Evolutionary conservation across 116 monocot species (phyloP).

Genomic region (Cymodocea nodosa): DNA sequence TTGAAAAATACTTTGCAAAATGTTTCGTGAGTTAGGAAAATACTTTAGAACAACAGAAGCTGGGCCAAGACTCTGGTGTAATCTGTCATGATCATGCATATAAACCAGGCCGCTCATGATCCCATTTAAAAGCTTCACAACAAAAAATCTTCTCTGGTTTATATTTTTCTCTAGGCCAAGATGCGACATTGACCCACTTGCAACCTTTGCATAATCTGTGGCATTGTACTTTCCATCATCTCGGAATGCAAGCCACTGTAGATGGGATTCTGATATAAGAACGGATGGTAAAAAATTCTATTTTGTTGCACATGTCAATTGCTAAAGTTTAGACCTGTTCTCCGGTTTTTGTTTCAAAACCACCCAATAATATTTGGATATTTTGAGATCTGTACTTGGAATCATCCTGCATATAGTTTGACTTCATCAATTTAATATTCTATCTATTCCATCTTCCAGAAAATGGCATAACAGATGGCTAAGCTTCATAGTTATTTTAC

Average conservation of each 20-base stretch:
- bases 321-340: conserved; percentile 47
- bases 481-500: conserved; percentile 16
- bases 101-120: conserved; percentile 62
- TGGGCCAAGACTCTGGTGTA: conserved; percentile 95
- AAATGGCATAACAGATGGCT: background rate
- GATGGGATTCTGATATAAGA: conserved; percentile 5
- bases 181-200: conserved; percentile 43
- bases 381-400: conserved; percentile 31
- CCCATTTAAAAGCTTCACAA: conserved; percentile 70
- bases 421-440: background rate
- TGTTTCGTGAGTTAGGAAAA: background rate
- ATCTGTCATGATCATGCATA: conserved; percentile 76
- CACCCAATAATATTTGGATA: conserved; percentile 73
- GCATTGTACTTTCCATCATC: conserved; percentile 85
- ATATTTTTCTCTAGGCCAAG: conserved; percentile 16
- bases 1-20: background rate
- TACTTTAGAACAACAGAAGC: conserved; percentile 93
- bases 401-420: conserved; percentile 2
- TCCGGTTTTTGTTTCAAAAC: conserved; percentile 90
- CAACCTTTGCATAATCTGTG: conserved; percentile 66
- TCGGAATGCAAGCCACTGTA: conserved; percentile 93
- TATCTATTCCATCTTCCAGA: background rate
- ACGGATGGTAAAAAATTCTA: background rate
- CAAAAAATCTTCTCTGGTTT: conserved; percentile 50
- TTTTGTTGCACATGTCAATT: background rate